Evolutionary conservation across 306 rosid species (phyloP), one percentile per base, ranked within the genome.

Genomic region (Astragalus membranaceus): DNA sequence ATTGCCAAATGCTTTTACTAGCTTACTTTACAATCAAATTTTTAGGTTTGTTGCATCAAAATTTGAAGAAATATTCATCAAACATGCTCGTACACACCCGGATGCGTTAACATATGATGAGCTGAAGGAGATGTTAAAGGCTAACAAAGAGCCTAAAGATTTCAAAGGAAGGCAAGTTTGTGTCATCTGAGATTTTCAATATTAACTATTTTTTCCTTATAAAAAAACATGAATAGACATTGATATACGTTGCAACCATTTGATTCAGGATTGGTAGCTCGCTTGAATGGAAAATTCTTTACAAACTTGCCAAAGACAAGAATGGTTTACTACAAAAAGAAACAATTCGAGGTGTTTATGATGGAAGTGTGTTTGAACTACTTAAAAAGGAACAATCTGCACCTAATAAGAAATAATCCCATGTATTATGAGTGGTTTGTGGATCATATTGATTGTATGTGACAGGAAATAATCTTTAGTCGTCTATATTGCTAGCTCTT

Each of bases 341-440:
- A 2, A 88, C 85, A 8, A 53, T 90, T 3, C 77, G 80, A 65
- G 88, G 74, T 60, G 92, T 76, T 60, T 93, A 85, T 12, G 98
- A 93, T 79, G 98, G 98, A 81, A 88, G 81, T 76, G 62, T 93
- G 78, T 93, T 93, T 74, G 87, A 85, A 39, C 48, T 39, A 2
- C 58, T 93, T 78, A 88, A 88, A 78, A 79, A 74, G 60, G 65
- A 90, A 52, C 79, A 33, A 6, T 67, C 66, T 8, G 36, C 64
- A 0, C 3, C 50, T 33, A 82, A 85, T n/a, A 85, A 77, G 70
- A 84, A 84, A 12, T 76, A 36, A 65, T 50, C 46, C 36, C 44
- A 47, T 6, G 1, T 50, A 20, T 20, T 20, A 20, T 20, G 30
- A 26, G 30, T 26, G 30, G 30, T 26, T 26, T 26, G 30, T 26